Conservation (phyloP, 2,329 filamentous ascomycete species). For the Aspergillus pseudonomiae region DNA sequence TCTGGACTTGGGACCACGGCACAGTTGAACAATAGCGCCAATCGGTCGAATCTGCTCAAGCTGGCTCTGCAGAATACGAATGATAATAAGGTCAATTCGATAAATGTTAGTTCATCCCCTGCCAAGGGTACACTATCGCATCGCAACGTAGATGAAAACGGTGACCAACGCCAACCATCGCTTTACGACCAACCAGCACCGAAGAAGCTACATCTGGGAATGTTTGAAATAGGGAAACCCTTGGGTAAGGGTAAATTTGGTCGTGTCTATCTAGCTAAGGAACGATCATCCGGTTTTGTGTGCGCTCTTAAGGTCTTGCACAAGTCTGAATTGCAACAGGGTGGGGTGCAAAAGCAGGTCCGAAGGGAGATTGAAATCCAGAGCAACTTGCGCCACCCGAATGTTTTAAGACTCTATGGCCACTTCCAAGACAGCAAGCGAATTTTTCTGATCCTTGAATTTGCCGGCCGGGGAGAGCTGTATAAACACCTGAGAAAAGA, state of each 20-base stretch:
- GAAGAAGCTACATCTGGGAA: slow-evolving; percentile 78
- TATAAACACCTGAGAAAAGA: slow-evolving; percentile 85
- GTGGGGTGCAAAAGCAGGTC: slow-evolving; percentile 83
- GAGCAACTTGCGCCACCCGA: slow-evolving; percentile 81
- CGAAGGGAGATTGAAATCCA: slow-evolving; percentile 89
- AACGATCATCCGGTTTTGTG: slow-evolving; percentile 77
- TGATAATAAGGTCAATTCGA: slow-evolving; percentile 57
- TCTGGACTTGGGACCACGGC: slow-evolving; percentile 51
- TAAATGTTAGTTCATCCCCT: slow-evolving; percentile 62
- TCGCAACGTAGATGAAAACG: slow-evolving; percentile 52
- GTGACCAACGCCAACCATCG: slow-evolving; percentile 42
- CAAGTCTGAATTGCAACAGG: slow-evolving; percentile 79
- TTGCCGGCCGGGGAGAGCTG: slow-evolving; percentile 80
- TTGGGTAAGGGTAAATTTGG: slow-evolving; percentile 88
- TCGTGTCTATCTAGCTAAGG: slow-evolving; percentile 80
- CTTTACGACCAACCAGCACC: slow-evolving; percentile 61
- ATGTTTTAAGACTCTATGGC: slow-evolving; percentile 80
- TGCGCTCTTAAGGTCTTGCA: slow-evolving; percentile 85
- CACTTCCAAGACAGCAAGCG: slow-evolving; percentile 90
- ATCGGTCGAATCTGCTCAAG: slow-evolving; percentile 82
- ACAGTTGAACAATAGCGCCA: slow-evolving; percentile 53
- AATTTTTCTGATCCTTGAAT: slow-evolving; percentile 85
- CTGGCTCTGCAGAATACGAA: slow-evolving; percentile 79
- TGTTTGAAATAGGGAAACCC: slow-evolving; percentile 90
- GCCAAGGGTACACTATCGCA: slow-evolving; percentile 56